Evolutionary conservation across 305 asterid genomes (phyloP).

Genomic region (Fraxinus xanthoxyloides): DNA sequence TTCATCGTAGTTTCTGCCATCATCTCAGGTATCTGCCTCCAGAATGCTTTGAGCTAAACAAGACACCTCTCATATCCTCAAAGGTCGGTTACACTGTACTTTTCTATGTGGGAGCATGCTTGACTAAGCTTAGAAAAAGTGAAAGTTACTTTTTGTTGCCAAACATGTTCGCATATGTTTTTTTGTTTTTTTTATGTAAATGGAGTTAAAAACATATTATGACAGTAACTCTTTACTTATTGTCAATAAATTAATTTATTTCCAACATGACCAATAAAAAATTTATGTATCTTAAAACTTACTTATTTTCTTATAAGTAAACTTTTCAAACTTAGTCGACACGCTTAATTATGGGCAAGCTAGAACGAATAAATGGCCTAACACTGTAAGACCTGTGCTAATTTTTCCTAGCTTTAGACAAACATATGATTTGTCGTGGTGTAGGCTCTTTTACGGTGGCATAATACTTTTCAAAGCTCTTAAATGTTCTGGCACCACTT

Average conservation of each 20-base stretch:
- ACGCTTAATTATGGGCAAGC: not conserved
- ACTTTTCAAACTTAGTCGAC: not conserved
- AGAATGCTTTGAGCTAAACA: conserved; percentile 97
- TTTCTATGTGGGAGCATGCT: not conserved
- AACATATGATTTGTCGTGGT: not conserved
- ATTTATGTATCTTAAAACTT: not conserved
- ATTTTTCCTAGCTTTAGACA: not conserved
- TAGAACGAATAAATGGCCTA: not conserved
- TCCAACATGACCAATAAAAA: not conserved
- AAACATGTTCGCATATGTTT: not conserved
- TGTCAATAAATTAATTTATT: not conserved
- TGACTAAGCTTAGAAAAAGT: not conserved
- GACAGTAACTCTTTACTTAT: not conserved
- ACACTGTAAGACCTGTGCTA: not conserved
- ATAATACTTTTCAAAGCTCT: not conserved
- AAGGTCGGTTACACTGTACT: conserved; percentile 49
- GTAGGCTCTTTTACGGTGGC: not conserved
- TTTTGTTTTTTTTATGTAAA: not conserved
- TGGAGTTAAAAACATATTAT: not conserved
- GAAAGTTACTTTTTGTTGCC: not conserved
- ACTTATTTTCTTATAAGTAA: not conserved
- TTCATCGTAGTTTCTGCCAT: conserved; percentile 10
- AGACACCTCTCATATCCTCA: conserved; percentile 92
- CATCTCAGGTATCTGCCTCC: conserved; percentile 93
- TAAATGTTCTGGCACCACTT: not conserved